A percentile compares a stretch with the other conserved stretches of the same genome.
Conservation (phyloP, 768 basidiomycete genomes). For the Melanogaster broomeanus region DNA sequence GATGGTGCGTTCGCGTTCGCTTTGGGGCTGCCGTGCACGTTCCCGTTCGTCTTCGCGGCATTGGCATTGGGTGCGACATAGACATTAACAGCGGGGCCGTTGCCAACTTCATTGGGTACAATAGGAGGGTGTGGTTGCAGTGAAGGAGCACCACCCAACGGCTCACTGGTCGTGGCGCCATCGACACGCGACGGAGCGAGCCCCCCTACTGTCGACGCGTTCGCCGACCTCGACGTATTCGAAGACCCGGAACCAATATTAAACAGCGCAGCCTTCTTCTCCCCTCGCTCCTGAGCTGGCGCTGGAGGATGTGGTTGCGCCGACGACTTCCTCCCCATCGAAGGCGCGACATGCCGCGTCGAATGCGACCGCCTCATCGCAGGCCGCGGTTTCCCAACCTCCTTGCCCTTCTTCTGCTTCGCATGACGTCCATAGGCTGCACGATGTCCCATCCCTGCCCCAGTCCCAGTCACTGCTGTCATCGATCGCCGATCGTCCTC, state of each 20-base stretch:
- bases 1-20: slow-evolving; percentile 26
- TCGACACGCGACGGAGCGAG: slow-evolving; percentile 4
- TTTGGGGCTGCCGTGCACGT: slow-evolving; percentile 9
- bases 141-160: slow-evolving; percentile 8
- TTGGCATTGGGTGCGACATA: slow-evolving; percentile 17
- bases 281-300: slow-evolving; percentile 12
- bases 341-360: slow-evolving; percentile 28
- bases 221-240: slow-evolving; percentile 39
- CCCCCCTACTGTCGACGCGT: slow-evolving; percentile 20
- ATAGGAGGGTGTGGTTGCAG: slow-evolving; percentile 18
- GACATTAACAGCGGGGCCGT: slow-evolving; percentile 1
- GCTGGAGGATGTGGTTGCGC: slow-evolving; percentile 20
- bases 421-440: slow-evolving; percentile 17
- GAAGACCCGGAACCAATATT: slow-evolving; percentile 65
- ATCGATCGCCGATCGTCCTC: slow-evolving; percentile 25
- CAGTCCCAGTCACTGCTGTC: slow-evolving; percentile 10
- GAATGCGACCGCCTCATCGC: slow-evolving; percentile 29
- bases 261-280: slow-evolving; percentile 41
- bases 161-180: slow-evolving; percentile 10
- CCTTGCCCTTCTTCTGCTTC: slow-evolving; percentile 36
- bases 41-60: slow-evolving; percentile 10
- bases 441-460: slow-evolving; percentile 1
- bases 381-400: slow-evolving; percentile 27
- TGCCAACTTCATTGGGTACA: slow-evolving; percentile 13
- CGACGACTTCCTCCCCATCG: slow-evolving; percentile 29